Evolutionary conservation across 306 rosid species (phyloP).

Genomic region (Pyrus communis): DNA sequence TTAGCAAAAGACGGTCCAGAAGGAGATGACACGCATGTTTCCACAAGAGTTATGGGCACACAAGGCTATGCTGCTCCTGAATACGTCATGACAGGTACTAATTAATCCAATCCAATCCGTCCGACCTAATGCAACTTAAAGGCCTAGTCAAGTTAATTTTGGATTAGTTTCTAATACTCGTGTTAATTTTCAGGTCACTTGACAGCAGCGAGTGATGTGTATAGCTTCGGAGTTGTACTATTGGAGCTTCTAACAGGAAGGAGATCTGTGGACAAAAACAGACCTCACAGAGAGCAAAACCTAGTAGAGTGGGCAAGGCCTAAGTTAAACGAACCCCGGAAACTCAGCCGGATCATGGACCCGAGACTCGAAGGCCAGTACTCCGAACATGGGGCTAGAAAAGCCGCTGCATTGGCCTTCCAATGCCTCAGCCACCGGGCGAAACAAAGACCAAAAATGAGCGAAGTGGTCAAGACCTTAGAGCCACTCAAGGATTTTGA

Average conservation of each 20-base stretch:
- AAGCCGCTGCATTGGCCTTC: conserved; percentile 86
- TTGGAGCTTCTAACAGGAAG: conserved; percentile 76
- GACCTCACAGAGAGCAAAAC: conserved; percentile 68
- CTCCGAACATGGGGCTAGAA: conserved; percentile 70
- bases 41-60: conserved; percentile 93
- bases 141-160: not conserved
- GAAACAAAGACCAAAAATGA: conserved; percentile 67
- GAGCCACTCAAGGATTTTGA: conserved; percentile 70
- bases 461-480: conserved; percentile 53
- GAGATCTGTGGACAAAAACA: conserved; percentile 62
- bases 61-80: conserved; percentile 98
- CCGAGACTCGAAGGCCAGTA: conserved; percentile 77
- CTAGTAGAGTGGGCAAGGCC: conserved; percentile 86
- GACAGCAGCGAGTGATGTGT: conserved; percentile 91
- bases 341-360: conserved; percentile 61
- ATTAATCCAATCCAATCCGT: not conserved
- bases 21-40: conserved; percentile 94
- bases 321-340: conserved; percentile 47
- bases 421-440: conserved; percentile 88
- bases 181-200: conserved; percentile 49
- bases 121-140: not conserved
- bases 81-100: conserved; percentile 82
- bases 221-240: conserved; percentile 84
- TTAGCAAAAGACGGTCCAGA: conserved; percentile 96
- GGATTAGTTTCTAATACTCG: not conserved